These are phyloP conservation scores for Penicillium cosmopolitanum DNA, from an alignment of 495 filamentous ascomycete genomes.

Conservation along the genomic window DNA sequence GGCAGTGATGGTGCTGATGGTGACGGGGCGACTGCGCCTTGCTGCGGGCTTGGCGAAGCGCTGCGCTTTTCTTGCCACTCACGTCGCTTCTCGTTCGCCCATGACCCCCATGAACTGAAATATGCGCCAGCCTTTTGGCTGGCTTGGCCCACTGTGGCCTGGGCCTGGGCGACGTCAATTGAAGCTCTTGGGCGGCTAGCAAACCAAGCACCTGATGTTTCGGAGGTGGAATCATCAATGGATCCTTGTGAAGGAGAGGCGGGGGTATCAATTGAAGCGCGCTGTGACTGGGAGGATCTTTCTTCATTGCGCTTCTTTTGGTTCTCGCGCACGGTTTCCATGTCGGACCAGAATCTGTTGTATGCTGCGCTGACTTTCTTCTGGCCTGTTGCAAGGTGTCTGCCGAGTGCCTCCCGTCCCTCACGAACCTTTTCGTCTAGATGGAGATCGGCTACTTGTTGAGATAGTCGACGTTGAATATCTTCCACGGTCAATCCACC, in stretches of 20 bases:
- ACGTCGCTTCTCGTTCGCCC: constrained; percentile 89
- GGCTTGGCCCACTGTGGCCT: constrained; percentile 68
- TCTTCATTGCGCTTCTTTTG: constrained; percentile 73
- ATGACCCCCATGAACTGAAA: constrained; percentile 90
- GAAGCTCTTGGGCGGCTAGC: constrained; percentile 42
- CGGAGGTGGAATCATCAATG: constrained; percentile 24
- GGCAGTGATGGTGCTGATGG: constrained; percentile 37
- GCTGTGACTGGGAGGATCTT: constrained; percentile 42
- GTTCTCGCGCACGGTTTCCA: constrained; percentile 82
- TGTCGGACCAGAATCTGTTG: constrained; percentile 85
- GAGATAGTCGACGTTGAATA: constrained; percentile 84
- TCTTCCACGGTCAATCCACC: constrained; percentile 96
- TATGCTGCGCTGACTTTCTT: constrained; percentile 84
- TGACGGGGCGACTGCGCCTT: constrained; percentile 20
- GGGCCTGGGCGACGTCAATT: constrained; percentile 64
- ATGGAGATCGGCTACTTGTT: constrained; percentile 87
- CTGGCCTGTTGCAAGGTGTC: constrained; percentile 78
- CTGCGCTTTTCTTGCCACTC: constrained; percentile 54
- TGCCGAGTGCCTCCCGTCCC: constrained; percentile 75
- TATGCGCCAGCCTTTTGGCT: constrained; percentile 81
- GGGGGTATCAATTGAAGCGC: constrained; percentile 34
- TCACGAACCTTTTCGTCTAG: constrained; percentile 81
- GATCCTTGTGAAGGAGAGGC: constrained; percentile 28
- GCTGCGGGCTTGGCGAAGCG: constrained; percentile 29
- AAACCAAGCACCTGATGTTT: constrained; percentile 34